These are phyloP conservation scores for Eimeria nieschulzi DNA, from an alignment of 169 alveolate genomes.

Conservation along the genomic window DNA sequence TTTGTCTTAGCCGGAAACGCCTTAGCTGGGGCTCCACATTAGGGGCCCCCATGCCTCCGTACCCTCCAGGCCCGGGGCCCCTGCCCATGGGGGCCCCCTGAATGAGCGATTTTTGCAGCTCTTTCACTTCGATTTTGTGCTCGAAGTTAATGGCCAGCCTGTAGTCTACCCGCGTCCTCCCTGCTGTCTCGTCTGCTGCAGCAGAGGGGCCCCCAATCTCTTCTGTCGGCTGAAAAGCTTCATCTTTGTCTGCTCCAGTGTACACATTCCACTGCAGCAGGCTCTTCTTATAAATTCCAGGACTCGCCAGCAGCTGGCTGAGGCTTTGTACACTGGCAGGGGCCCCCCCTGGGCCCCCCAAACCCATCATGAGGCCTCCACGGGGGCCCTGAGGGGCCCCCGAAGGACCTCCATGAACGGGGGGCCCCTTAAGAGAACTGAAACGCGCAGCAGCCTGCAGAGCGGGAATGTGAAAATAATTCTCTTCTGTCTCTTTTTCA, in stretches of 20 bases:
- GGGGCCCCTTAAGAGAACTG: background rate
- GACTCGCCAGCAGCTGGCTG: constrained; percentile 14
- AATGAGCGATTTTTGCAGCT: background rate
- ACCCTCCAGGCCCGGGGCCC: background rate
- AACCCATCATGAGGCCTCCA: background rate
- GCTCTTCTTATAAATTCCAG: constrained; percentile 21
- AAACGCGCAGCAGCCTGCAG: constrained; percentile 29
- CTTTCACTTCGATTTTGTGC: constrained; percentile 24
- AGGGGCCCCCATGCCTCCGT: constrained; percentile 23
- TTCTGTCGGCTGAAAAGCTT: constrained; percentile 1
- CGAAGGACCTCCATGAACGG: background rate
- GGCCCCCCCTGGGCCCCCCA: constrained; percentile 6
- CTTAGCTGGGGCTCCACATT: constrained; percentile 15
- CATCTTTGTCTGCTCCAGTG: constrained; percentile 29
- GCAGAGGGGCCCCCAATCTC: background rate
- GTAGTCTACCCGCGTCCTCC: constrained; percentile 24
- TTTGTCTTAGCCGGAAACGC: background rate
- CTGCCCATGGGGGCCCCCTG: background rate
- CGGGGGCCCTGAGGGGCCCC: background rate
- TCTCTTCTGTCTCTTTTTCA: constrained; percentile 15
- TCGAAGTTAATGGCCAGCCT: constrained; percentile 30
- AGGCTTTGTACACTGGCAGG: constrained; percentile 3
- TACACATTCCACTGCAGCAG: constrained; percentile 49
- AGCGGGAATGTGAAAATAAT: constrained; percentile 21
- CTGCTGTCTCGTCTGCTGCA: background rate